Conservation (phyloP, 2,329 filamentous ascomycete species). For the Cladophialophora immunda region DNA sequence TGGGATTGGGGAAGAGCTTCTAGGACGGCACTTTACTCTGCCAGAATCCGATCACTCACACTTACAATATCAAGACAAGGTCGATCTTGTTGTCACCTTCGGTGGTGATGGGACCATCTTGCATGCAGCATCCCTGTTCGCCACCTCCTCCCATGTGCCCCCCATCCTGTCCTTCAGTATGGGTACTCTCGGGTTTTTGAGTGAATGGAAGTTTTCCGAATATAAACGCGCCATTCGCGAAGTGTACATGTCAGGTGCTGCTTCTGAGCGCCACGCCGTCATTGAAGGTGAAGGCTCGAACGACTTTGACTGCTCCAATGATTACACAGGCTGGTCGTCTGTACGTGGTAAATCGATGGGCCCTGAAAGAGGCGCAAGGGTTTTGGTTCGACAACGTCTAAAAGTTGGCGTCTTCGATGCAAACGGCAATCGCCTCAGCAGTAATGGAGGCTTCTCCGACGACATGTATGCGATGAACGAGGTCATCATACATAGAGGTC, state of each 20-base stretch:
- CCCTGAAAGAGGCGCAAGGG: conserved; percentile 74
- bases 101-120: conserved; percentile 93
- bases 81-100: conserved; percentile 88
- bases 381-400: conserved; percentile 85
- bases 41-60: conserved; percentile 11
- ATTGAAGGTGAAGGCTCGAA: conserved; percentile 54
- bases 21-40: conserved; percentile 30
- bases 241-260: conserved; percentile 83
- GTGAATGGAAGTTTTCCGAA: conserved; percentile 95
- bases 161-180: conserved; percentile 96
- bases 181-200: conserved; percentile 92
- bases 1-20: conserved; percentile 66
- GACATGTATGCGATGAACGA: conserved; percentile 86
- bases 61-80: conserved; percentile 70
- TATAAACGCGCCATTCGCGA: conserved; percentile 92
- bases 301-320: conserved; percentile 39
- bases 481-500: conserved; percentile 89
- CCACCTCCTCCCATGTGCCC: conserved; percentile 80
- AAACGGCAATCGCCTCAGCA: conserved; percentile 59
- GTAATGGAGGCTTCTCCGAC: conserved; percentile 46
- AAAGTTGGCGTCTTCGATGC: conserved; percentile 84
- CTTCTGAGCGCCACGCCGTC: conserved; percentile 54
- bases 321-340: conserved; percentile 70
- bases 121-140: conserved; percentile 85
- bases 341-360: conserved; percentile 85